Base-by-base conservation (phyloP, 345 rosid genomes). In the Eutrema japonicum region DNA sequence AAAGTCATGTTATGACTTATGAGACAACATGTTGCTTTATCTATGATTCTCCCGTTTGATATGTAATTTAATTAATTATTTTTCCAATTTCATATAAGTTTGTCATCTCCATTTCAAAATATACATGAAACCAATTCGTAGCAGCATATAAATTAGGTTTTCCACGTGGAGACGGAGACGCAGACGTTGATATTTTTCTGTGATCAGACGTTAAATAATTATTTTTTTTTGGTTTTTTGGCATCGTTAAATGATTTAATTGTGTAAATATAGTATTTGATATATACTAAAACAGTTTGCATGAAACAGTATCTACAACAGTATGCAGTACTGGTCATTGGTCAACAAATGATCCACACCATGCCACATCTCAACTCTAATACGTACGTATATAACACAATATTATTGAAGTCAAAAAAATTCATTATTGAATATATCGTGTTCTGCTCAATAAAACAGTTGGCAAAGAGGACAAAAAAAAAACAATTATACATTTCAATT, bases 341-440 rank as follows among this genome's bases (percentile, higher is more conserved):
- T 70, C 71, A 63, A 70, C 75, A 60, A 60, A 35, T 68, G 79
- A 75, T 61, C 64, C 57, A 68, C 36, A 75, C 64, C 49, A 52
- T 68, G 51, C 71, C 68, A 74, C 67, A 74, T 10, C 58, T 41
- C 72, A 58, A 50, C 45, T 40, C 1, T 40, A 16, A 55, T 66
- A 30, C 16, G 37, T 66, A 74, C 50, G 53, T 67, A 38, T 11
- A 29, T 22, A 1, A 12, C 12, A 13, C 50, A 27, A 27, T 3
- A 49, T 60, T 8, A 48, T 27, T 48, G 29, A 68, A 76, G 71
- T 76, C 66, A 76, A 26, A 38, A 68, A 68, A 16, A 68, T 59
- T 59, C 35, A 59, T 7, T 38, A 7, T 38, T 51, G 61, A 41
- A 12, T 53, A 49, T 41, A 58, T 50, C 68, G 72, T 74, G 53